Conservation (phyloP, 1,284 basidiomycete genomes). For the Apiotrichum sp. region DNA sequence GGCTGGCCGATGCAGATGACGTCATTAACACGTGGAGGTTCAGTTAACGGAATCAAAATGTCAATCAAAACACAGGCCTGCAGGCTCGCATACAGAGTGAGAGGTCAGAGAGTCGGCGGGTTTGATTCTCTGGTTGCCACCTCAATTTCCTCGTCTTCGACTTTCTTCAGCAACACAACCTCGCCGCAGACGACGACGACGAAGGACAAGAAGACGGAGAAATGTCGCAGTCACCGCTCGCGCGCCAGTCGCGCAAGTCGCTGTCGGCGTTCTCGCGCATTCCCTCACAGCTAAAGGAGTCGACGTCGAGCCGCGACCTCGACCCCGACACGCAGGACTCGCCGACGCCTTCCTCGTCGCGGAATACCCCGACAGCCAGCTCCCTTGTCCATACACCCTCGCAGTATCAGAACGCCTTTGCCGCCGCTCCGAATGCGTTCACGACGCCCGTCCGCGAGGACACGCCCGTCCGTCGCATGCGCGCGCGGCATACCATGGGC, state of each 20-base stretch:
- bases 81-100: too few species aligned
- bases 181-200: too few species aligned
- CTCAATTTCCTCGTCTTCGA: too few species aligned
- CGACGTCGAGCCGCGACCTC: constrained; percentile 8
- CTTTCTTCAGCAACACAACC: too few species aligned
- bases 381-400: neutral
- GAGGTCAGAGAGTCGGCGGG: too few species aligned
- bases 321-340: neutral
- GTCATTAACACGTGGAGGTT: too few species aligned
- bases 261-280: constrained; percentile 37
- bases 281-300: constrained; percentile 31
- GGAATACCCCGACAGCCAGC: neutral
- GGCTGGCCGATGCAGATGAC: too few species aligned
- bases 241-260: constrained; percentile 28
- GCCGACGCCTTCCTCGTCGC: neutral
- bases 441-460: constrained; percentile 4
- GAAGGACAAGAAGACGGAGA: too few species aligned
- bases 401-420: too few species aligned
- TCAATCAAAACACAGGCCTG: too few species aligned
- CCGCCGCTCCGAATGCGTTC: constrained; percentile 4
- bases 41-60: too few species aligned
- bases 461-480: neutral
- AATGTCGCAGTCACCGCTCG: constrained; percentile 44
- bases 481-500: neutral
- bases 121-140: too few species aligned